Percentiles rank a stretch among this genome's conserved stretches.
Conservation (phyloP, 2,329 filamentous ascomycete species). For the Fusarium sp. region DNA sequence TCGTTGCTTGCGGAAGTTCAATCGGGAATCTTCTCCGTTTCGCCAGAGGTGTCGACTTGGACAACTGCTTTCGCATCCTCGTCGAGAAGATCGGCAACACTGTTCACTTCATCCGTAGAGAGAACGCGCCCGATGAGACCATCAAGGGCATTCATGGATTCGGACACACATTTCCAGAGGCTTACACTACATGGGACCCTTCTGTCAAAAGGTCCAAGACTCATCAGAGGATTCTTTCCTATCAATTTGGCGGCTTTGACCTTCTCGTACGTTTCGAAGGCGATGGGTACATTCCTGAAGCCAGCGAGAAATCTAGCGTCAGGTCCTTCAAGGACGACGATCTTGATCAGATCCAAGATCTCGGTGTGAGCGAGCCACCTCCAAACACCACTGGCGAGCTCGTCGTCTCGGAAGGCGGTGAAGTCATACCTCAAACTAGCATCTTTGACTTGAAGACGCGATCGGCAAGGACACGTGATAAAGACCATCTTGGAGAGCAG, state of each 20-base stretch:
- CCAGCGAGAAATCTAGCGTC: background rate
- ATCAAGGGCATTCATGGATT: constrained; percentile 69
- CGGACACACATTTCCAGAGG: constrained; percentile 74
- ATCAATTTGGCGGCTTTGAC: constrained; percentile 61
- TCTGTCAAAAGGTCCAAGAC: constrained; percentile 66
- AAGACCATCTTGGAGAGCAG: constrained; percentile 49
- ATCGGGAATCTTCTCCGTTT: constrained; percentile 72
- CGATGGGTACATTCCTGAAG: constrained; percentile 43
- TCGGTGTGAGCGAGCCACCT: constrained; percentile 11
- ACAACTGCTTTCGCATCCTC: constrained; percentile 68
- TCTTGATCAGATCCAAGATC: constrained; percentile 8
- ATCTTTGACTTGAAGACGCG: constrained; percentile 61
- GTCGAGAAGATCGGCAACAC: constrained; percentile 66
- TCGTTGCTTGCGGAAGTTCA: constrained; percentile 72
- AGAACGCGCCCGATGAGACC: constrained; percentile 68
- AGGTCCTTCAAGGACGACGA: background rate
- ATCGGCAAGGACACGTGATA: constrained; percentile 34
- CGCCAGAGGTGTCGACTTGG: constrained; percentile 55
- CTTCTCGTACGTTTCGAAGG: constrained; percentile 47
- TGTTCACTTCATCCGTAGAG: constrained; percentile 72
- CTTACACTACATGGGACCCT: constrained; percentile 72
- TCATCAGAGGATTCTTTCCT: constrained; percentile 72
- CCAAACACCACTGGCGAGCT: constrained; percentile 5
- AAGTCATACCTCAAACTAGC: constrained; percentile 45
- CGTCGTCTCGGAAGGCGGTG: constrained; percentile 42